Conservation (phyloP, 495 filamentous ascomycete species). For the Glonium stellatum region DNA sequence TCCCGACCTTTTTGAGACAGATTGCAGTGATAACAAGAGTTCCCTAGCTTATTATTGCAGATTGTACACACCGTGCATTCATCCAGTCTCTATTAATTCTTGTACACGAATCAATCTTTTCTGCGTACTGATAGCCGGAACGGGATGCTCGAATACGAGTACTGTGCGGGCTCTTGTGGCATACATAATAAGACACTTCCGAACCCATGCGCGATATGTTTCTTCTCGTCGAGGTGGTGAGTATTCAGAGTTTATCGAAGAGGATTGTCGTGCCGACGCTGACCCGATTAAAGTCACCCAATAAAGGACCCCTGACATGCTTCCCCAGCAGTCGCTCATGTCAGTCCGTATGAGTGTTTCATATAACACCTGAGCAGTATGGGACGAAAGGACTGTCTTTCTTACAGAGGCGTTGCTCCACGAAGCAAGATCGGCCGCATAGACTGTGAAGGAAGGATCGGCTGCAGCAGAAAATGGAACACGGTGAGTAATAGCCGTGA, state of each 20-base stretch:
- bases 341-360: slow-evolving; percentile 11
- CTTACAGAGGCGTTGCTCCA: background rate
- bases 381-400: background rate
- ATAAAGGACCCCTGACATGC: slow-evolving; percentile 23
- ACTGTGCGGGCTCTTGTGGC: background rate
- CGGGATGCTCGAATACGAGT: background rate
- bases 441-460: background rate
- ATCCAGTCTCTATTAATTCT: no score
- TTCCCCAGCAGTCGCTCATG: slow-evolving; percentile 13
- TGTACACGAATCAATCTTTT: no score
- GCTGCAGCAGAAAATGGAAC: slow-evolving; percentile 18
- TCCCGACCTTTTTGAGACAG: no score
- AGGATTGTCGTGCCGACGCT: background rate
- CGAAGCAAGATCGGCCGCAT: background rate
- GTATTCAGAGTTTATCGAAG: background rate
- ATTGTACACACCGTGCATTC: no score
- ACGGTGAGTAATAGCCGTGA: slow-evolving; percentile 13
- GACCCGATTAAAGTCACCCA: slow-evolving; percentile 19
- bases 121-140: no score
- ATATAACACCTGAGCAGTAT: slow-evolving; percentile 13
- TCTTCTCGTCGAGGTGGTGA: slow-evolving; percentile 1
- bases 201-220: slow-evolving; percentile 14
- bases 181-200: slow-evolving; percentile 22
- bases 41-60: no score
- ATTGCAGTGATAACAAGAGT: no score